These are phyloP conservation scores for Haplographium delicatum DNA, from an alignment of 495 filamentous ascomycete genomes.

Conservation along the genomic window DNA sequence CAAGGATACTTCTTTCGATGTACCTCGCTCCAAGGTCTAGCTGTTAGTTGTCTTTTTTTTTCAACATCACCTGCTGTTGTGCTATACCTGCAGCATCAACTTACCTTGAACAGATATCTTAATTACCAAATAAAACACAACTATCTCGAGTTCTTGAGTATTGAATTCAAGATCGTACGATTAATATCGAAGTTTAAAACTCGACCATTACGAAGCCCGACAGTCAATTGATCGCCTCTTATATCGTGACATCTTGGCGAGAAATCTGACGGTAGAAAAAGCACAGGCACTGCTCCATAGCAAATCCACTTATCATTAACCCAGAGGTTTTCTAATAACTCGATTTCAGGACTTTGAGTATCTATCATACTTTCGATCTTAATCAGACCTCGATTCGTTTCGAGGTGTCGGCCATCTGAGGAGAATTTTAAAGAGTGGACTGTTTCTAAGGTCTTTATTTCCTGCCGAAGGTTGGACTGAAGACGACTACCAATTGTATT, in stretches of 20 bases:
- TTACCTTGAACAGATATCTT: too few relatives aligned
- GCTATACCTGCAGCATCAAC: too few relatives aligned
- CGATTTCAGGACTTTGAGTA: slow-evolving; percentile 2
- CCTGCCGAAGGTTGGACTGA: background rate
- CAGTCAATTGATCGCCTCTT: slow-evolving; percentile 12
- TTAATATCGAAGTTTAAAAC: slow-evolving; percentile 12
- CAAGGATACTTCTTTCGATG: too few relatives aligned
- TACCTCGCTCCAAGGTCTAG: too few relatives aligned
- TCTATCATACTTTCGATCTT: slow-evolving; percentile 10
- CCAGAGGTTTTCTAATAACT: slow-evolving; percentile 8
- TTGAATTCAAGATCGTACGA: slow-evolving; percentile 9
- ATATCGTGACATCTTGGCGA: slow-evolving; percentile 8
- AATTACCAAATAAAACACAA: slow-evolving; percentile 4
- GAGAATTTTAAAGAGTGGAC: slow-evolving; percentile 9
- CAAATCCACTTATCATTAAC: slow-evolving; percentile 11
- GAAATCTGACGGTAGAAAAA: slow-evolving; percentile 9
- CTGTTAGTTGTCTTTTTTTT: too few relatives aligned
- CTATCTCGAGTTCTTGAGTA: slow-evolving; percentile 7
- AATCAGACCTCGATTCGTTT: slow-evolving; percentile 12
- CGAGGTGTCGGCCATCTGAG: slow-evolving; percentile 5
- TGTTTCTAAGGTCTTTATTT: background rate
- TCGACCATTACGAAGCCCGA: slow-evolving; percentile 6
- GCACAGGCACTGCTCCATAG: slow-evolving; percentile 7
- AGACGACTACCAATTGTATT: slow-evolving; percentile 2
- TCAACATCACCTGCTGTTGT: too few relatives aligned